Base-by-base conservation (phyloP, 2,329 filamentous ascomycete genomes). In the Arachnomyces sp. region DNA sequence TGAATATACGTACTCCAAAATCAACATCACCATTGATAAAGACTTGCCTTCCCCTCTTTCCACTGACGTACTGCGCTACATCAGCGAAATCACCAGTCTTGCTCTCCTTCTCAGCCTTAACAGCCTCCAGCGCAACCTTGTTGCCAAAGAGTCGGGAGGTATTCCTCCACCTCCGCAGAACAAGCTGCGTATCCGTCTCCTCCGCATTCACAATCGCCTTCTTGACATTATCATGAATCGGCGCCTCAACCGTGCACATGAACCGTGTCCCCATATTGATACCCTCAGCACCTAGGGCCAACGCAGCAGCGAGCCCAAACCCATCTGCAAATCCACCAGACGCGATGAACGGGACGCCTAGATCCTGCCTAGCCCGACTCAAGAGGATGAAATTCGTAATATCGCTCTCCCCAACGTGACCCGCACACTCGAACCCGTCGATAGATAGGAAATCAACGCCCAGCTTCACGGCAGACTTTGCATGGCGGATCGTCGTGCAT, bases 261-360 rank as follows among this genome's bases (percentile, higher is more conserved):
- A 96, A 98, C 31, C 92, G 74, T 7, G 92, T 98, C 43, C 92
- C 92, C 92, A 98, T 98, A 68, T 98, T 98, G 67, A 96, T 81
- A 47, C 92, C 92, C 61, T 86, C 85, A 0, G 92, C 92, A 28
- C 92, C 92, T 9, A 98, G 75, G 31, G 82, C 82, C 52, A 98
- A 71, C 6, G 92, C 92, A 2, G 90, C 92, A 1, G 92, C 92
- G 14, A 98, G 75, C 3, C 92, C 92, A 55, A 94, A 79, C 0
- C 92, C 92, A 60, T 98, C 92, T 9, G 88, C 90, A 58, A 98
- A 96, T 2, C 92, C 92, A 42, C 92, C 92, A 2, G 84, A 93
- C 1, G 92, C 92, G 58, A 98, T 94, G 63, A 96, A 98, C 1
- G 92, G 92, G 7, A 93, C 77, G 4, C 28, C 75, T 29, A 98